Base-by-base conservation (phyloP, 306 rosid genomes). In the Phaseolus lunatus region DNA sequence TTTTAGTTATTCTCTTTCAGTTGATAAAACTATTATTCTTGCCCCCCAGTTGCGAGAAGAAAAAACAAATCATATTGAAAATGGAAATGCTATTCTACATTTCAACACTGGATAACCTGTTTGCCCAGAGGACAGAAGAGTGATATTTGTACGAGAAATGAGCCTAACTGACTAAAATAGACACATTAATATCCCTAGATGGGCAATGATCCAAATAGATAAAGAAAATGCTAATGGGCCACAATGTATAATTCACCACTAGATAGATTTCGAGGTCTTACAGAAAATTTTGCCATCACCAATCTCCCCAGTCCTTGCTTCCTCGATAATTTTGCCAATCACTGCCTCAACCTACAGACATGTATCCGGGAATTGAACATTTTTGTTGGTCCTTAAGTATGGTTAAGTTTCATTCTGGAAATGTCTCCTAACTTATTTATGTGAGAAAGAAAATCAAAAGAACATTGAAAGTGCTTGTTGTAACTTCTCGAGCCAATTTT, bases 201-300 rank as follows among this genome's bases (percentile, higher is more conserved):
- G 5, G 54, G 65, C 71, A 67, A 52, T 18, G 24, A 43, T 43
- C 15, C 15, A 41, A 52, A 48, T n/a, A 37, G 16, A 69, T 50
- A 54, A 12, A 19, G 18, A 62, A 76, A 79, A 64, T 59, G 39
- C 73, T 65, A 7, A 45, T 44, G 14, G 58, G 68, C 11, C 57
- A 54, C 44, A 77, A n/a, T 26, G 70, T 50, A 69, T 26, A 78
- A 68, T 61, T 74, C 37, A 29, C 59, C 29, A 20, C 35, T 2
- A 53, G 31, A 67, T 19, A 35, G 45, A 72, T 63, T 67, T 78
- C 10, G 49, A 12, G 54, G 85, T 41, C 94, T 87, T 82, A 94
- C 97, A 57, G 82, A 94, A 94, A 75, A 90, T 94, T 85, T 94
- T 94, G 43, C 98, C 98, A 72, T 94, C 98, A 6, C 98, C 98